Evolutionary conservation across 495 filamentous ascomycete genomes (phyloP).

Genomic region (Amphirosellinia nigrospora): DNA sequence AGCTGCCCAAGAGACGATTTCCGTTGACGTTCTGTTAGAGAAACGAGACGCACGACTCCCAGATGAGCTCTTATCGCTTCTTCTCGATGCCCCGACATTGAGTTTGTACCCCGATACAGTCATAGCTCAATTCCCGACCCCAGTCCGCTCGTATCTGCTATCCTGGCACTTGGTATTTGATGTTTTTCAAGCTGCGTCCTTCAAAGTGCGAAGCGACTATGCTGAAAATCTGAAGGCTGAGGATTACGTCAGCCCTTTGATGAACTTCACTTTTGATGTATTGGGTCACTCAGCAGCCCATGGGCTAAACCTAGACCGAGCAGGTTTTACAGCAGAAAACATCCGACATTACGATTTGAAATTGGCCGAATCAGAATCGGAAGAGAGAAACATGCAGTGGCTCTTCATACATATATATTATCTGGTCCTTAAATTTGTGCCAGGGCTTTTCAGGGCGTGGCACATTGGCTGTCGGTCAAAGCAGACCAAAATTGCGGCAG

Average conservation of each 20-base stretch:
- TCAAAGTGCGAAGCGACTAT: conserved; percentile 81
- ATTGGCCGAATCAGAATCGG: conserved; percentile 60
- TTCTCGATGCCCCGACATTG: conserved; percentile 59
- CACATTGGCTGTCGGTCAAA: conserved; percentile 78
- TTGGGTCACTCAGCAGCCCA: conserved; percentile 73
- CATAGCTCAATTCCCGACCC: conserved; percentile 58
- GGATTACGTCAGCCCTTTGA: conserved; percentile 68
- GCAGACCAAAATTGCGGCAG: conserved; percentile 73
- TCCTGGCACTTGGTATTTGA: conserved; percentile 93
- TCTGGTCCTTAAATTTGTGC: conserved; percentile 73
- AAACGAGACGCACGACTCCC: conserved; percentile 72
- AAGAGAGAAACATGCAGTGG: conserved; percentile 76
- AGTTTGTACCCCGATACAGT: conserved; percentile 51
- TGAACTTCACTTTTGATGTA: conserved; percentile 81
- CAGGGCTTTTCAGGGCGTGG: conserved; percentile 84
- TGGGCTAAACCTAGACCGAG: conserved; percentile 61
- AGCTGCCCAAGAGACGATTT: conserved; percentile 77
- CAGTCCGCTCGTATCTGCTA: conserved; percentile 76
- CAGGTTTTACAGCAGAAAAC: conserved; percentile 59
- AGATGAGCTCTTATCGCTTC: conserved; percentile 71
- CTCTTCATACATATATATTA: conserved; percentile 88
- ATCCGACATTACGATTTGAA: conserved; percentile 69
- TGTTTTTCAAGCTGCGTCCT: conserved; percentile 78
- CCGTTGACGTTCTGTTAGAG: conserved; percentile 78
- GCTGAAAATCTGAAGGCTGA: conserved; percentile 75